These are phyloP conservation scores for Penicillium sp. DNA, from an alignment of 2,329 filamentous ascomycete species.

Conservation along the genomic window DNA sequence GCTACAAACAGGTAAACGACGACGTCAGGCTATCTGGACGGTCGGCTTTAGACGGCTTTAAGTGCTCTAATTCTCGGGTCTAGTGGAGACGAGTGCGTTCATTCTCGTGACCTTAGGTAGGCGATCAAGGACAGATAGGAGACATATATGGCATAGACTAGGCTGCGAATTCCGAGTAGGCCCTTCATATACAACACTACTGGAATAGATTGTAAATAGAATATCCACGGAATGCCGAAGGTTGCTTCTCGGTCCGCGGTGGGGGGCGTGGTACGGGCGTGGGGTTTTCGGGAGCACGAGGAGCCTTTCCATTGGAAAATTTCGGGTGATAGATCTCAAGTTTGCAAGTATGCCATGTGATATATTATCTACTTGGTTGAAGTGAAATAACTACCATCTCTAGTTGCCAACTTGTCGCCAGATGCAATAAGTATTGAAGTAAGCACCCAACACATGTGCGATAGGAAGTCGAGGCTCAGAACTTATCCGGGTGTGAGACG, in stretches of 20 bases:
- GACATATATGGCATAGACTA: background rate
- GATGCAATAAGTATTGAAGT: too few species aligned
- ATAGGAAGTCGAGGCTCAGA: too few species aligned
- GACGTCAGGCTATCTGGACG: slow-evolving; percentile 44
- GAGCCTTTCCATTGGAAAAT: background rate
- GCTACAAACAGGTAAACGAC: slow-evolving; percentile 46
- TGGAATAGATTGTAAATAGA: background rate
- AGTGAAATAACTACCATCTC: too few species aligned
- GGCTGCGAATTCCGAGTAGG: background rate
- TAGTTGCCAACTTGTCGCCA: too few species aligned
- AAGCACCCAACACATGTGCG: too few species aligned
- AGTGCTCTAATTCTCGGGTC: slow-evolving; percentile 38
- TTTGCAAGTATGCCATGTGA: too few species aligned
- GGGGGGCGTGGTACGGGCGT: too few species aligned
- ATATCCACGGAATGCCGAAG: background rate
- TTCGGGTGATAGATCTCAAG: too few species aligned
- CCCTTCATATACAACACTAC: too few species aligned
- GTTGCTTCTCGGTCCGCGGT: background rate
- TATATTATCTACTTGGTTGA: too few species aligned
- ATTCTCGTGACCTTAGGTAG: slow-evolving; percentile 29
- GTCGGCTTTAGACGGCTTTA: slow-evolving; percentile 34
- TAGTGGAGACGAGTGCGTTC: slow-evolving; percentile 48
- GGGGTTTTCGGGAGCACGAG: background rate
- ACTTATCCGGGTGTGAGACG: too few species aligned
- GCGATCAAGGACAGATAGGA: background rate